Conservation (phyloP, 1,284 basidiomycete species). For the Rhodotorula sp. region DNA sequence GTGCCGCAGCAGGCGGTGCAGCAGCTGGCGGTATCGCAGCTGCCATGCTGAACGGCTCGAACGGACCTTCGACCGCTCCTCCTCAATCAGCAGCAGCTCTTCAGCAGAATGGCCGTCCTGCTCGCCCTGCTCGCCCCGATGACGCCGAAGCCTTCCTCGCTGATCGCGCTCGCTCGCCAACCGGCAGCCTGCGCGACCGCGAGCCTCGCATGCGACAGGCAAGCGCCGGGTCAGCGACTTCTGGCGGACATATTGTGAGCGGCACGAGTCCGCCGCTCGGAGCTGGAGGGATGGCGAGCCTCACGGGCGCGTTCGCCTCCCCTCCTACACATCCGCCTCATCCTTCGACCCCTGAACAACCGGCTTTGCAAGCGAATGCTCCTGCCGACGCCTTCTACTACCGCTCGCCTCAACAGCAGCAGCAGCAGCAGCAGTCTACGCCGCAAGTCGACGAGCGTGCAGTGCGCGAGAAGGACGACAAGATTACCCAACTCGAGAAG, state of each 20-base stretch:
- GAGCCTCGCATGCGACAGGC: conserved; percentile 4
- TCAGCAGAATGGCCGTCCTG: conserved; percentile 1
- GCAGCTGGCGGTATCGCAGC: neutral
- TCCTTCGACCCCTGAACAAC: neutral
- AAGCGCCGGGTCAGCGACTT: neutral
- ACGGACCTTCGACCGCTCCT: neutral
- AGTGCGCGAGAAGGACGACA: conserved; percentile 43
- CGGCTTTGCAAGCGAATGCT: neutral
- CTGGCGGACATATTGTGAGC: too few species aligned
- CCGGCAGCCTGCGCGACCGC: neutral
- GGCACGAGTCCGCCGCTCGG: too few species aligned
- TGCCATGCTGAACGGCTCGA: neutral
- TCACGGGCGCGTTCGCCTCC: conserved; percentile 24
- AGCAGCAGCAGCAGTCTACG: too few species aligned
- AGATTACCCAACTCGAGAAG: conserved; percentile 50
- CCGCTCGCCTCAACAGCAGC: neutral
- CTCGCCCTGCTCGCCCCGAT: conserved; percentile 26
- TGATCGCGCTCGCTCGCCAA: neutral
- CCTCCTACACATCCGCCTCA: conserved; percentile 16
- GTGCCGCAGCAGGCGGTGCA: neutral
- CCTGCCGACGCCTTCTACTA: conserved; percentile 26
- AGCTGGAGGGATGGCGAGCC: neutral
- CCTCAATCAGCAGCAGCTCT: neutral
- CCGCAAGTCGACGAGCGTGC: neutral
- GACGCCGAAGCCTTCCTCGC: conserved; percentile 22